phyloP scores from a whole-genome alignment of 257 asterid species.

The Capsicum pubescens region DNA sequence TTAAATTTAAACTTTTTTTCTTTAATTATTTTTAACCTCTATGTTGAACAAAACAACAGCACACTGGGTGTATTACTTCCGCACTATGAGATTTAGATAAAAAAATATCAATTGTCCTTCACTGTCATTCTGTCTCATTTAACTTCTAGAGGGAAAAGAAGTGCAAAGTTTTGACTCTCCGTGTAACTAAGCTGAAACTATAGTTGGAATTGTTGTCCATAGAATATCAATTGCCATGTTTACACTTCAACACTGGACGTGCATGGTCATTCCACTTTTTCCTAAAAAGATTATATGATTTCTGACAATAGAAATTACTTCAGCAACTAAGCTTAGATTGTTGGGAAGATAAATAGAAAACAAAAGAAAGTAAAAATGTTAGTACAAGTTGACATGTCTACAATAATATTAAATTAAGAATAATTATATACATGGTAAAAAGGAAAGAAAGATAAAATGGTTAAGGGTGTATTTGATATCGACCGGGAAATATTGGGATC shows the following conservation, averaged over 20 bases:
- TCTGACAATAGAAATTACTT: background rate
- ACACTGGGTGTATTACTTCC: no score
- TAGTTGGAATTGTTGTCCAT: slow-evolving; percentile 4
- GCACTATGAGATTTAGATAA: no score
- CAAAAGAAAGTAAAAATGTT: background rate
- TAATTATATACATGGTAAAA: no score
- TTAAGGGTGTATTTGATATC: no score
- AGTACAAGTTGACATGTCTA: background rate
- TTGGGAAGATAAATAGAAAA: background rate
- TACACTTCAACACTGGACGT: slow-evolving; percentile 12
- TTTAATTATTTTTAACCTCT: background rate
- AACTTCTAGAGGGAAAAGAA: background rate
- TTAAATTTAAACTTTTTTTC: background rate
- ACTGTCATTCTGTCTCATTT: background rate
- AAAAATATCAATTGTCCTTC: background rate
- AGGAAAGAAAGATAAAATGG: no score
- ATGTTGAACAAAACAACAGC: no score
- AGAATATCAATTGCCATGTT: background rate
- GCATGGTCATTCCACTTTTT: slow-evolving; percentile 14
- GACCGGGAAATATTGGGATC: no score
- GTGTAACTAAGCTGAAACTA: background rate
- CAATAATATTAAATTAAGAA: no score
- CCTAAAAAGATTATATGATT: background rate
- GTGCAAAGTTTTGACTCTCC: background rate
- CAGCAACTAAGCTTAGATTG: background rate